Percentiles rank a stretch among this genome's conserved stretches.
These are phyloP conservation scores for Medicago arabica DNA, from an alignment of 306 rosid genomes.

Conservation along the genomic window DNA sequence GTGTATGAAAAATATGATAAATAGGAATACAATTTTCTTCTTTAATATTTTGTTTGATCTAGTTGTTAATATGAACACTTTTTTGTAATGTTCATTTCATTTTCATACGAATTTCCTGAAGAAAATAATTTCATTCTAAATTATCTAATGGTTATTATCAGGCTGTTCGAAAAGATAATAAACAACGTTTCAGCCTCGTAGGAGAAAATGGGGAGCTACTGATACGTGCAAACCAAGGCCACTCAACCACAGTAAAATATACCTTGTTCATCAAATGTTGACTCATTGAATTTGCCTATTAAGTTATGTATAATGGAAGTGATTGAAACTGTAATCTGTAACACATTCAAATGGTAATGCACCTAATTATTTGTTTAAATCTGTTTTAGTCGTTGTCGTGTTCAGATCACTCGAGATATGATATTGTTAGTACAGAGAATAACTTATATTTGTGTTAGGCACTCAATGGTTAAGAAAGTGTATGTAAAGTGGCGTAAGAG, in stretches of 20 bases:
- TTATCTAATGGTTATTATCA: conserved; percentile 44
- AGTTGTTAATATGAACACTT: neutral
- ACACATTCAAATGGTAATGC: neutral
- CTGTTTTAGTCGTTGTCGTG: neutral
- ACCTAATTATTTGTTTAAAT: conserved; percentile 3
- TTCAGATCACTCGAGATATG: conserved; percentile 3
- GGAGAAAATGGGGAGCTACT: conserved; percentile 83
- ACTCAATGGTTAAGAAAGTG: neutral
- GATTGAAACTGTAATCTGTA: neutral
- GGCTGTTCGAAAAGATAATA: conserved; percentile 87
- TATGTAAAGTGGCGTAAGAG: neutral
- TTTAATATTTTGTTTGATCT: neutral
- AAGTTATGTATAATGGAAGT: conserved; percentile 24
- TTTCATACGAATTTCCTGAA: conserved; percentile 6
- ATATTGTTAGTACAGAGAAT: neutral
- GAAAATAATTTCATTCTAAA: conserved; percentile 29
- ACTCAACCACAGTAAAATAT: conserved; percentile 64
- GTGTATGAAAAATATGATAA: neutral
- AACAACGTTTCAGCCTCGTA: conserved; percentile 83
- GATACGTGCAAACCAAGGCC: conserved; percentile 96
- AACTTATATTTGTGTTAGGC: neutral
- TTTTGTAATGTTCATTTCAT: neutral
- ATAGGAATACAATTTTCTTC: neutral
- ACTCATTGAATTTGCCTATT: neutral
- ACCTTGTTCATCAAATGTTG: neutral